Base-by-base conservation (phyloP, 2,329 filamentous ascomycete genomes). In the Hymenoscyphus infarciens region DNA sequence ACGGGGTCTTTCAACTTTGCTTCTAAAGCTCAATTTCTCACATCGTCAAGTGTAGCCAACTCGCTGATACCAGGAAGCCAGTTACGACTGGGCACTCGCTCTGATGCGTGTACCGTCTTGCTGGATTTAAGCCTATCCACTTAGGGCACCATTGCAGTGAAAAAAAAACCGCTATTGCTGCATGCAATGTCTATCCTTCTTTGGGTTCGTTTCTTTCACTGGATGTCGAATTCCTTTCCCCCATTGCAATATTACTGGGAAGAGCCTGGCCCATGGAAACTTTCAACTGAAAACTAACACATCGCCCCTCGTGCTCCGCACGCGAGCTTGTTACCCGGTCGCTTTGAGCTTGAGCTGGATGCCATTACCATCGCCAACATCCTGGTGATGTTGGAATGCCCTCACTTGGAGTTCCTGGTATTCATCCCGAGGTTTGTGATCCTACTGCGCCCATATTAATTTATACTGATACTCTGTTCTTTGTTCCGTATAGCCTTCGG, bases 351-450 rank as follows among this genome's bases (percentile, higher is more conserved):
- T 11, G n/a, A 13, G 8, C 33, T 31, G 8, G 33, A 3, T 35
- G 33, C 16, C 19, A 25, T 22, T 11, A 10, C 42, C n/a, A 49
- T 49, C 4, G 8, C 19, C 10, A 49, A 49, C n/a, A 22, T 49
- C 42, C 42, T 49, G 42, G 10, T 49, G 42, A 49, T 49, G 42
- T 49, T 49, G 42, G 42, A 49, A 49, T 25, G 19, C 42, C 42
- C n/a, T 49, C 42, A 22, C 11, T 19, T 5, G 19, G 42, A 49
- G 33, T 35, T 35, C 33, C 33, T 49, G 42, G 42, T 49, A 11
- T 49, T 8, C 42, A 49, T 22, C 42, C 7, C 42, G 42, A 49
- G 42, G 42, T 49, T 49, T 49, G 42, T 49, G 42, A 49, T 49
- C 42, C 42, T 49, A 49, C 42, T 11, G n/a, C 10, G 3, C 42